phyloP scores from a whole-genome alignment of 2,329 filamentous ascomycete species.

The Didymella sp. region DNA sequence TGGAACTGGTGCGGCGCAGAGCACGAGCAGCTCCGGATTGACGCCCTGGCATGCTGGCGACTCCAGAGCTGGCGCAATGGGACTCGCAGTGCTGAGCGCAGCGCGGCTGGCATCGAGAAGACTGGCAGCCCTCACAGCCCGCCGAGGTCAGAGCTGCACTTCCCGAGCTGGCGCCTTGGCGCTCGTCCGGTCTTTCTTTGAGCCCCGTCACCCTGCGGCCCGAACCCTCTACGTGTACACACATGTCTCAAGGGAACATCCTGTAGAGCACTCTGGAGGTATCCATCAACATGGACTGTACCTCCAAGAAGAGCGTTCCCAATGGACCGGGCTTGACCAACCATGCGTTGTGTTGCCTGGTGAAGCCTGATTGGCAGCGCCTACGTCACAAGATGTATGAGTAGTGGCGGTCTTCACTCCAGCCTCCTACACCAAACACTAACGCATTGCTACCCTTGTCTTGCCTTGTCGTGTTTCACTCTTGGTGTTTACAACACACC shows the following conservation, averaged over 20 bases:
- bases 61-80: constrained; percentile 17
- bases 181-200: constrained; percentile 2
- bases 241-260: neutral
- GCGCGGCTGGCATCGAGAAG: constrained; percentile 40
- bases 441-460: constrained; percentile 2
- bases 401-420: constrained; percentile 32
- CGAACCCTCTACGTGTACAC: neutral
- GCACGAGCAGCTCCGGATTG: constrained; percentile 43
- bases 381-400: constrained; percentile 35
- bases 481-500: neutral
- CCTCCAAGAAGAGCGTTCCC: neutral
- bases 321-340: neutral
- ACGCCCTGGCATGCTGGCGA: constrained; percentile 12
- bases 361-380: constrained; percentile 35
- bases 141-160: constrained; percentile 27
- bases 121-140: constrained; percentile 25
- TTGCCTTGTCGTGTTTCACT: neutral
- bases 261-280: too few relatives aligned
- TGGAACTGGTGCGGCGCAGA: constrained; percentile 39
- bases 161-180: constrained; percentile 39
- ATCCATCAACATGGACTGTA: too few relatives aligned
- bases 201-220: constrained; percentile 13
- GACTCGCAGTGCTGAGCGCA: constrained; percentile 30
- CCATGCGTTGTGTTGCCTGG: neutral
- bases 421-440: constrained; percentile 27